Evolutionary conservation across 768 basidiomycete species (phyloP), one percentile per base, ranked within the genome.

Genomic region (Leucocoprinus birnbaumii): DNA sequence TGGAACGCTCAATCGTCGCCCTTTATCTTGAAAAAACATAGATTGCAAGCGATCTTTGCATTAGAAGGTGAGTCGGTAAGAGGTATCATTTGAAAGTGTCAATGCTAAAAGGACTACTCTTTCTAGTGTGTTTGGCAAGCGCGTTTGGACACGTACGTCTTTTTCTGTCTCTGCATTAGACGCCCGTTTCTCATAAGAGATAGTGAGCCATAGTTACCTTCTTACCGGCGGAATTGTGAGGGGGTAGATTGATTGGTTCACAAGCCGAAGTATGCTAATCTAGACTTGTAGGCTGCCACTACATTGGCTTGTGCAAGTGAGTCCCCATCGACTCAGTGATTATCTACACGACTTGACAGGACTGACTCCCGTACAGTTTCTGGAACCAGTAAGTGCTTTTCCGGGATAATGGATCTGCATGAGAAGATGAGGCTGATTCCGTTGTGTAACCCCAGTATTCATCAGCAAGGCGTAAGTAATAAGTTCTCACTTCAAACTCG

Each of bases 11-110:
- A n/a, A n/a, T n/a, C n/a, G n/a, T n/a, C n/a, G n/a, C n/a, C n/a
- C n/a, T n/a, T n/a, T n/a, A n/a, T n/a, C n/a, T n/a, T n/a, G n/a
- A n/a, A n/a, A n/a, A n/a, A n/a, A n/a, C n/a, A n/a, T n/a, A 66
- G 65, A 60, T 60, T 22, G 50, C 61, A 24, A 63, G 61, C 43
- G 63, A 64, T 41, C 54, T 66, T 9, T 59, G 59, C 16, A 63
- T 66, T 22, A 57, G 65, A 42, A 48, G 53, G 62, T 63, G 49
- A 22, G 58, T 51, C 10, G n/a, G 7, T 42, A 31, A 11, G 31
- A 31, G 6, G 5, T 31, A 5, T 11, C 6, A n/a, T n/a, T n/a
- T n/a, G n/a, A n/a, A n/a, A n/a, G n/a, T n/a, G n/a, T n/a, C n/a
- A n/a, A n/a, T n/a, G n/a, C n/a, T n/a, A n/a, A n/a, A n/a, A n/a